Base-by-base conservation (phyloP, 2,329 filamentous ascomycete genomes). In the Stachybotrys chartarum region DNA sequence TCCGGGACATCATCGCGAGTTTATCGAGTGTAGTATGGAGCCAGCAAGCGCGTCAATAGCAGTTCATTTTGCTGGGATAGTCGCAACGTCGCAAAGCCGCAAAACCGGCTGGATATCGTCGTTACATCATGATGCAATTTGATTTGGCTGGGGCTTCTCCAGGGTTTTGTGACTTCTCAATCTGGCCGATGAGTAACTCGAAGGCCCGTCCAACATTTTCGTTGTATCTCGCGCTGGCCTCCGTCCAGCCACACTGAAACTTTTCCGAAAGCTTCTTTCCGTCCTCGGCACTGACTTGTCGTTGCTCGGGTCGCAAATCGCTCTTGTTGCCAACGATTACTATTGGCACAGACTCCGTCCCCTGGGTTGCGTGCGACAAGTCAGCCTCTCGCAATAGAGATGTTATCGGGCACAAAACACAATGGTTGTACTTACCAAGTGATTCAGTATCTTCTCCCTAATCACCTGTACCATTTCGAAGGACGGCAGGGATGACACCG, bases 391-490 rank as follows among this genome's bases (percentile, higher is more conserved):
- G 35, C 35, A 10, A 10, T 14, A 5, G 18, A 17, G 6, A 12
- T 12, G 14, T 24, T 24, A 12, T 32, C 7, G 7, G 16, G 32
- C 16, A 17, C 45, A 14, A 47, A 24, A 24, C 24, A 6, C 45
- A 47, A 24, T 31, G 52, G 44, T 17, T 7, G 42, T n/a, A 73
- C 85, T 68, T 77, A 96, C 93, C 60, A 97, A 77, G 70, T 97
- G 93, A 71, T 96, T 96, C 56, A 99, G 78, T 59, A 99, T 97
- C 81, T 97, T 99, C 71, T 97, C 93, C 30, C 92, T 82, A 62
- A 99, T 96, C 57, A 97, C 91, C 66, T 90, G 85, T 52, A 96
- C 88, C 93, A 97, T 99, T 71, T 99, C 94, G 68, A 97, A 97
- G 10, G 91, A 96, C 64, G 94, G 89, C 67, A 90, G 86, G 51